phyloP scores from a whole-genome alignment of 192 early-diverging fungal species.

The Thamnidium elegans region DNA sequence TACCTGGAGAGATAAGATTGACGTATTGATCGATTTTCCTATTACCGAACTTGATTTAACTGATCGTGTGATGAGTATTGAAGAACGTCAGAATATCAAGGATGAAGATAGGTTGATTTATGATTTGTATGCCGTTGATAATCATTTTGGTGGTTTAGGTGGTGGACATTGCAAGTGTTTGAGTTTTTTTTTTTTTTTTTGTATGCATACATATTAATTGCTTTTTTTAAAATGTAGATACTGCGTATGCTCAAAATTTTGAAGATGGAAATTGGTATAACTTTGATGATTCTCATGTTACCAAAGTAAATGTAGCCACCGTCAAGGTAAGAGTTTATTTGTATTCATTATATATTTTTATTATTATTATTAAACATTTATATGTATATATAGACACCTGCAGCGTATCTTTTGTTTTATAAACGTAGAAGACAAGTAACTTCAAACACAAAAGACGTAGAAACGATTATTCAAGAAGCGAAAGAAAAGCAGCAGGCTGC shows the following conservation, averaged over 20 bases:
- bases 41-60: slow-evolving; percentile 62
- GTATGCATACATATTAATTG: no score
- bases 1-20: slow-evolving; percentile 69
- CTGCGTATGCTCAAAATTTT: slow-evolving; percentile 71
- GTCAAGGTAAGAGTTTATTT: slow-evolving; percentile 30
- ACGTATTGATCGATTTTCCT: slow-evolving; percentile 71
- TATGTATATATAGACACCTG: slow-evolving; percentile 41
- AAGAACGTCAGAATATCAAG: background rate
- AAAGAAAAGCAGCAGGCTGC: slow-evolving; percentile 19
- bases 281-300: slow-evolving; percentile 75
- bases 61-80: slow-evolving; percentile 38
- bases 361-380: background rate
- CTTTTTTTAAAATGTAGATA: slow-evolving; percentile 40
- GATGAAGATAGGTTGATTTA: slow-evolving; percentile 44
- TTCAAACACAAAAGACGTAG: slow-evolving; percentile 3
- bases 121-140: slow-evolving; percentile 75
- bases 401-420: slow-evolving; percentile 64
- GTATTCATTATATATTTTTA: background rate
- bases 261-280: slow-evolving; percentile 73
- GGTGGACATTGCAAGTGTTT: slow-evolving; percentile 67
- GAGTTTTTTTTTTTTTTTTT: background rate
- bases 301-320: slow-evolving; percentile 19
- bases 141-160: slow-evolving; percentile 80
- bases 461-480: slow-evolving; percentile 14
- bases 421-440: slow-evolving; percentile 39